Evolutionary conservation across 345 rosid genomes (phyloP).

Genomic region (Pseudoturritis turrita): DNA sequence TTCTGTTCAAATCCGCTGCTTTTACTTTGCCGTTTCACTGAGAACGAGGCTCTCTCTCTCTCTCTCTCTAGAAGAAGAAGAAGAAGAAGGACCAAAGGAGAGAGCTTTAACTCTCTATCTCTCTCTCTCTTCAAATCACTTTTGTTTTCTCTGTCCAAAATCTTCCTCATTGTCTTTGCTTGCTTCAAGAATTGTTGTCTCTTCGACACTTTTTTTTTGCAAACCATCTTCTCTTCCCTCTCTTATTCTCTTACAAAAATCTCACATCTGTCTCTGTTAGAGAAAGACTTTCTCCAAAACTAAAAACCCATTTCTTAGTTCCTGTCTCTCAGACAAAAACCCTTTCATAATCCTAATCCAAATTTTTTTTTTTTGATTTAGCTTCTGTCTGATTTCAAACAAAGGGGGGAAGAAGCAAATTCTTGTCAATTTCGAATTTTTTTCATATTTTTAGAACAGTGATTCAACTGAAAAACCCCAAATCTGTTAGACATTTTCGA

Average conservation of each 20-base stretch:
- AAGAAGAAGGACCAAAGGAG: conserved; percentile 29
- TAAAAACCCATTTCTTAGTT: conserved; percentile 22
- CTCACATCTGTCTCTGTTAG: conserved; percentile 17
- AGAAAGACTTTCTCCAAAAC: conserved; percentile 12
- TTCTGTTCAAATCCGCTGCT: conserved; percentile 66
- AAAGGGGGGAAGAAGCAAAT: not conserved
- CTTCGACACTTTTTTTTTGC: conserved; percentile 10
- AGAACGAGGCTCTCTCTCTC: conserved; percentile 69
- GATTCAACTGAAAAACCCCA: conserved; percentile 29
- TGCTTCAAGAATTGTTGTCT: conserved; percentile 20
- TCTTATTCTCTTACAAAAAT: conserved; percentile 38
- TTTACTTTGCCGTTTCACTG: conserved; percentile 62
- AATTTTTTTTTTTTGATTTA: not conserved
- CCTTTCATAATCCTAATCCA: not conserved
- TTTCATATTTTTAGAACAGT: not conserved
- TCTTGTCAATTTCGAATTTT: not conserved
- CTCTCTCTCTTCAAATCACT: conserved; percentile 30
- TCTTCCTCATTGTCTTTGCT: conserved; percentile 65
- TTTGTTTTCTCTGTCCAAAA: conserved; percentile 25
- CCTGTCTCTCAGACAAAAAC: conserved; percentile 7
- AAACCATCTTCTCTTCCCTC: conserved; percentile 19
- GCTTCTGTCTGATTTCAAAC: conserved; percentile 25
- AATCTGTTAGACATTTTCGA: conserved; percentile 14
- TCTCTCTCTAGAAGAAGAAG: conserved; percentile 4
- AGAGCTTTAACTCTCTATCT: conserved; percentile 29